Conservation (phyloP, 2,329 filamentous ascomycete genomes). For the Monilinia aucupariae region DNA sequence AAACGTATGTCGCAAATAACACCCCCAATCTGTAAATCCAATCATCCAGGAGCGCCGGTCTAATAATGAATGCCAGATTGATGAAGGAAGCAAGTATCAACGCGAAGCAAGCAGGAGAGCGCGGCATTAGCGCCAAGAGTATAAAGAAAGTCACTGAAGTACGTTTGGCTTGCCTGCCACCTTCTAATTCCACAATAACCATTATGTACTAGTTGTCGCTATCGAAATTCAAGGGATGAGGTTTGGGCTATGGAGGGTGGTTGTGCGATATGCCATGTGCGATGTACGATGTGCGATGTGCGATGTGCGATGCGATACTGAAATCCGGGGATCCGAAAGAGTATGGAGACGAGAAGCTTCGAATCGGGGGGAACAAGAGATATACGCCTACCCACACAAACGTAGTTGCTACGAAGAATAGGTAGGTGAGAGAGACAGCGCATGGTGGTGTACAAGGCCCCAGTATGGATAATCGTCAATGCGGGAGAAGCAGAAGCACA, state of each 20-base stretch:
- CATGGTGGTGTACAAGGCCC: background rate
- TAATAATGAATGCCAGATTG: conserved; percentile 46
- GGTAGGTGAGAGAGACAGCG: background rate
- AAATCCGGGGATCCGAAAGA: background rate
- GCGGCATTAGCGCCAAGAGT: conserved; percentile 66
- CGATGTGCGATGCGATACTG: background rate
- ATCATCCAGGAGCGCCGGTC: background rate
- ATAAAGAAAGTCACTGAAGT: conserved; percentile 74
- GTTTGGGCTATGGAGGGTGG: background rate
- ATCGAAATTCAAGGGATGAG: conserved; percentile 17
- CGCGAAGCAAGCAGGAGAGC: conserved; percentile 68
- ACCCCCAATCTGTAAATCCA: background rate
- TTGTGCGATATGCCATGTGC: background rate
- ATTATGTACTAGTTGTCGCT: conserved; percentile 4
- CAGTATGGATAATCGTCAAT: background rate
- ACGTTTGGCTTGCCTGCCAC: conserved; percentile 32
- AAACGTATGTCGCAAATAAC: conserved; percentile 47
- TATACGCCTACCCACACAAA: background rate
- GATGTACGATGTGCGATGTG: background rate
- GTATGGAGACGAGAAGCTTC: background rate
- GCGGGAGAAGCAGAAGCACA: background rate
- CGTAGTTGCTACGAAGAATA: background rate
- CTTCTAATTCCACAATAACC: background rate
- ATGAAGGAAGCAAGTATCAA: conserved; percentile 75
- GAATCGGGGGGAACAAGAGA: background rate